A percentile compares a stretch with the other conserved stretches of the same genome.
These are phyloP conservation scores for Leucaena leucocephala DNA, from an alignment of 306 rosid genomes.

Conservation along the genomic window DNA sequence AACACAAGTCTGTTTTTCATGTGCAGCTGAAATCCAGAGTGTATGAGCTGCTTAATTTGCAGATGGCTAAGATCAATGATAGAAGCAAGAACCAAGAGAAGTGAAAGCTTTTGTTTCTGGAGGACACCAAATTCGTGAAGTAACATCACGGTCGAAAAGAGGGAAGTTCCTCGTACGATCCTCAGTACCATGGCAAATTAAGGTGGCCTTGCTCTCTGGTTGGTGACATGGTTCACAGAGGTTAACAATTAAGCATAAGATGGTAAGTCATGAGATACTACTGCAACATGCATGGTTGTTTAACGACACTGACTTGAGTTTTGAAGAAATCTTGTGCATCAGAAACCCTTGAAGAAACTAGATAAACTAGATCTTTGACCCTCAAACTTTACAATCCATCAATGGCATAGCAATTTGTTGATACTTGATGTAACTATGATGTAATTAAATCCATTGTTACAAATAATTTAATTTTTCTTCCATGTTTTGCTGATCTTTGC, in stretches of 20 bases:
- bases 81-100: constrained; percentile 32
- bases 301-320: not conserved
- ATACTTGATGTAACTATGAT: not conserved
- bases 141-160: constrained; percentile 20
- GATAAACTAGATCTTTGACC: not conserved
- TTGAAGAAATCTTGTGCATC: constrained; percentile 9
- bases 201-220: constrained; percentile 27
- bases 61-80: constrained; percentile 60
- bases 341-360: constrained; percentile 29
- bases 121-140: constrained; percentile 21
- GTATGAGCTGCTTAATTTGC: constrained; percentile 69
- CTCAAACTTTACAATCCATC: not conserved
- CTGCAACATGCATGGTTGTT: not conserved
- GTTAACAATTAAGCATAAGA: constrained; percentile 13
- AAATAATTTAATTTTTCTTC: not conserved
- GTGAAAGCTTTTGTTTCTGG: constrained; percentile 22
- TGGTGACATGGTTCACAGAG: not conserved
- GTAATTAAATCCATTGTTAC: constrained; percentile 8
- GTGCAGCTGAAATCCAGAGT: constrained; percentile 75
- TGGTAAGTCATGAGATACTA: not conserved
- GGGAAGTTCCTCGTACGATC: constrained; percentile 27
- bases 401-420: not conserved
- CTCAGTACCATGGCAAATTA: constrained; percentile 18
- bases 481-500: not conserved
- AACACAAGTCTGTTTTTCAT: constrained; percentile 14